Evolutionary conservation across 345 rosid genomes (phyloP).

Genomic region (Ricinus communis): DNA sequence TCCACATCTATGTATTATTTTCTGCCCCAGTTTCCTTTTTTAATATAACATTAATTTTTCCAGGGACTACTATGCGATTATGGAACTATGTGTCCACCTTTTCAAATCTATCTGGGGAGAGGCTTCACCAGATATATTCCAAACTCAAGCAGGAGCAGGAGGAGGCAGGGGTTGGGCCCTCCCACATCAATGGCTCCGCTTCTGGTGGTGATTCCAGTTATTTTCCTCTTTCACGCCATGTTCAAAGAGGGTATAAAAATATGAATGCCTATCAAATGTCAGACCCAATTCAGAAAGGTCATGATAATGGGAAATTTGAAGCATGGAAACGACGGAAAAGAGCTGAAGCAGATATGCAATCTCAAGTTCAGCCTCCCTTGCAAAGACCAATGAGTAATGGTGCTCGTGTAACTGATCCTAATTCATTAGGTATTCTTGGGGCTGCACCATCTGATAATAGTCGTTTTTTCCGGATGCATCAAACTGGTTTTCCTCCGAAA

Average conservation of each 20-base stretch:
- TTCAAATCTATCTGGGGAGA: slow-evolving; percentile 90
- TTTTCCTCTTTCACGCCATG: slow-evolving; percentile 41
- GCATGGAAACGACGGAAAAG: slow-evolving; percentile 90
- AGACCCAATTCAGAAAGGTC: slow-evolving; percentile 54
- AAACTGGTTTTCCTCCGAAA: slow-evolving; percentile 62
- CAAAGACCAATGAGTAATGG: slow-evolving; percentile 46
- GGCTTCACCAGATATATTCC: slow-evolving; percentile 85
- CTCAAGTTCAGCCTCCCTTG: slow-evolving; percentile 44
- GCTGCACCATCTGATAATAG: slow-evolving; percentile 76
- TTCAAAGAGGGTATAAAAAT: slow-evolving; percentile 56
- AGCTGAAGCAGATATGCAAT: slow-evolving; percentile 49
- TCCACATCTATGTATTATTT: not conserved
- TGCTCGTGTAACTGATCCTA: slow-evolving; percentile 53
- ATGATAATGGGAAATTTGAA: slow-evolving; percentile 71
- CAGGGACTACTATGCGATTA: slow-evolving; percentile 84
- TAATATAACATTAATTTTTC: slow-evolving; percentile 16
- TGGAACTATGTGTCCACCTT: slow-evolving; percentile 97
- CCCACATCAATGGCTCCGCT: slow-evolving; percentile 57
- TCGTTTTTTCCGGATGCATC: slow-evolving; percentile 53
- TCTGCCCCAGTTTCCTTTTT: not conserved
- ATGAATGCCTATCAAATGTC: slow-evolving; percentile 41
- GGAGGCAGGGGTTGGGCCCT: slow-evolving; percentile 72
- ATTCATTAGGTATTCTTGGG: slow-evolving; percentile 88
- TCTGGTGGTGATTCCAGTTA: slow-evolving; percentile 43
- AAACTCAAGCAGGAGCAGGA: slow-evolving; percentile 81